Conservation (phyloP, 2,329 filamentous ascomycete species). For the Fusarium zealandicum region DNA sequence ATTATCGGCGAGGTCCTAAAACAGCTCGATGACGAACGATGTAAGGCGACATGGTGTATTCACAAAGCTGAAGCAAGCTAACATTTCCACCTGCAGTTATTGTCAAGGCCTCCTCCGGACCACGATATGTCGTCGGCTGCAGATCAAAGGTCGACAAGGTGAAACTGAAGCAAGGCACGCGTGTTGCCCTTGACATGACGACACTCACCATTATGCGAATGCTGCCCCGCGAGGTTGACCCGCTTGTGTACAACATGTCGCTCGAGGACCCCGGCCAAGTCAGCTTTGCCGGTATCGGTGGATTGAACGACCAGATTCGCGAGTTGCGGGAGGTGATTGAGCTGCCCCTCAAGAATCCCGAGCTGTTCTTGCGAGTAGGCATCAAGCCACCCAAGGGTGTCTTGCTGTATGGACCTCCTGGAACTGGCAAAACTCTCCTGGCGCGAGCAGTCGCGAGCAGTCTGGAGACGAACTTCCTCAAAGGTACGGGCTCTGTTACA, state of each 20-base stretch:
- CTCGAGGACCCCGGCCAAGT: slow-evolving; percentile 97
- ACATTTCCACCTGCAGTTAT: slow-evolving; percentile 70
- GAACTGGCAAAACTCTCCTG: slow-evolving; percentile 94
- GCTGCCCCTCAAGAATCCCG: slow-evolving; percentile 96
- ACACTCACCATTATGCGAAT: slow-evolving; percentile 99
- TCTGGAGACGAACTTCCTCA: slow-evolving; percentile 97
- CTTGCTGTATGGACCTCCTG: slow-evolving; percentile 91
- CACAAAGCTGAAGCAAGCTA: slow-evolving; percentile 24
- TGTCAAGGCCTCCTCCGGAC: slow-evolving; percentile 96
- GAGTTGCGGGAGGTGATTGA: slow-evolving; percentile 98
- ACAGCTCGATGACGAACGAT: slow-evolving; percentile 98
- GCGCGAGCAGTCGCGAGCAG: slow-evolving; percentile 95
- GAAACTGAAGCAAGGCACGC: slow-evolving; percentile 97
- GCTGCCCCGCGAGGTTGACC: slow-evolving; percentile 97
- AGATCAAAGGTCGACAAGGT: slow-evolving; percentile 97
- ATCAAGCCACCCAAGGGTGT: slow-evolving; percentile 99
- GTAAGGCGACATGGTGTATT: slow-evolving; percentile 60
- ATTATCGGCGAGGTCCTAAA: slow-evolving; percentile 99
- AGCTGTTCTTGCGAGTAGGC: slow-evolving; percentile 93
- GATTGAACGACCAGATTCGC: slow-evolving; percentile 96
- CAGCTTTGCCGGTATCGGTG: slow-evolving; percentile 97
- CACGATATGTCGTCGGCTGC: slow-evolving; percentile 97
- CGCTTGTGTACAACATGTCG: slow-evolving; percentile 99
- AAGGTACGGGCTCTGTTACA: slow-evolving; percentile 65
- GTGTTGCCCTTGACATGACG: slow-evolving; percentile 98